phyloP scores from a whole-genome alignment of 1,284 basidiomycete species.

The Porogramme epimiltina region DNA sequence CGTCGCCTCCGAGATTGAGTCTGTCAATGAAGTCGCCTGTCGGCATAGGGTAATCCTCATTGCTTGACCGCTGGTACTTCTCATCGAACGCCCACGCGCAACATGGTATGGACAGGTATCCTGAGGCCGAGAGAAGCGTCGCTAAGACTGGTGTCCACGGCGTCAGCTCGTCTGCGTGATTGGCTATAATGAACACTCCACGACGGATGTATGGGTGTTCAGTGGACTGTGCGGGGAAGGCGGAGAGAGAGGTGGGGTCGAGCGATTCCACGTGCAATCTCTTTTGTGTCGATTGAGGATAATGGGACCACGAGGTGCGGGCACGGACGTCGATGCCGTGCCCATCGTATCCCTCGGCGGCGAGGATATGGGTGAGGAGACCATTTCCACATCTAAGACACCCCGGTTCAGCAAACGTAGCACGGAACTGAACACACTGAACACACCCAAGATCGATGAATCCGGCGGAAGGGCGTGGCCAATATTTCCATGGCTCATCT shows the following conservation, averaged over 20 bases:
- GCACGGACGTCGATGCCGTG: constrained; percentile 84
- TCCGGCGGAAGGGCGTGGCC: constrained; percentile 80
- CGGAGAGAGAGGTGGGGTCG: constrained; percentile 50
- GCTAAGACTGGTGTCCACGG: constrained; percentile 84
- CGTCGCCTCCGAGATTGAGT: constrained; percentile 62
- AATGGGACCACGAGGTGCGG: constrained; percentile 70
- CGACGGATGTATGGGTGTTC: constrained; percentile 31
- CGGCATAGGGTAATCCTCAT: constrained; percentile 40
- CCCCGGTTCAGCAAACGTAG: neutral
- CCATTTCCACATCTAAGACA: constrained; percentile 80
- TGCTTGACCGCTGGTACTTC: constrained; percentile 54
- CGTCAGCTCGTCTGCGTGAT: constrained; percentile 96
- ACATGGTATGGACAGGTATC: constrained; percentile 91
- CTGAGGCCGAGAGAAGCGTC: constrained; percentile 59
- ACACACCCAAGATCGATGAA: constrained; percentile 87
- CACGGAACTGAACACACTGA: neutral
- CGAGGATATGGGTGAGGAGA: constrained; percentile 84
- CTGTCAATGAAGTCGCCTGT: constrained; percentile 43
- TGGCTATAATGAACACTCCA: constrained; percentile 84
- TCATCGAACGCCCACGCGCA: constrained; percentile 81
- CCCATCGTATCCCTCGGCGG: constrained; percentile 82
- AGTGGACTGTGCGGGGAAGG: neutral
- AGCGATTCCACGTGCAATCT: constrained; percentile 66
- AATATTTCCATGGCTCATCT: constrained; percentile 58
- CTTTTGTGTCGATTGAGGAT: constrained; percentile 60